A percentile compares a stretch with the other conserved stretches of the same genome.
phyloP scores from a whole-genome alignment of 1,139 yeast genomes.

The Pichia norvegensis region DNA sequence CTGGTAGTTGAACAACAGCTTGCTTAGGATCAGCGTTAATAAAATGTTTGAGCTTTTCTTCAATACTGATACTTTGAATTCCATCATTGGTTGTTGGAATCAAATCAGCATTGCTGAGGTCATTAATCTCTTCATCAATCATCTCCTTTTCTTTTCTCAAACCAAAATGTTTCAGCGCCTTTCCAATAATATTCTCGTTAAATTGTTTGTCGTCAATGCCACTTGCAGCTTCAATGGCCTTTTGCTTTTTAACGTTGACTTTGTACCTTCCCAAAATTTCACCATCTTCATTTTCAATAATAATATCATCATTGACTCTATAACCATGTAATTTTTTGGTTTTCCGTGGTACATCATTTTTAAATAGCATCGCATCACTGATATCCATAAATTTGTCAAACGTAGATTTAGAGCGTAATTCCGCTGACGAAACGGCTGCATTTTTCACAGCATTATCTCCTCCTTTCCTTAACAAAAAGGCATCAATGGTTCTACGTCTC shows the following conservation, averaged over 20 bases:
- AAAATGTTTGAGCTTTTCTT: constrained; percentile 21
- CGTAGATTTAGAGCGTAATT: neutral
- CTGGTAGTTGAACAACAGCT: constrained; percentile 14
- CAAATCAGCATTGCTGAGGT: constrained; percentile 17
- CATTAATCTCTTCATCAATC: constrained; percentile 19
- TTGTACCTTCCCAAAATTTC: constrained; percentile 79
- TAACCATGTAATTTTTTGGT: constrained; percentile 37
- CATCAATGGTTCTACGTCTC: neutral
- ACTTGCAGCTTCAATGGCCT: constrained; percentile 5
- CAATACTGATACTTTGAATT: constrained; percentile 14
- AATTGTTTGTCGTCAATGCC: constrained; percentile 8
- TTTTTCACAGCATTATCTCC: neutral
- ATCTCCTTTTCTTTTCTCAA: constrained; percentile 10
- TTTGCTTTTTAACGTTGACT: constrained; percentile 37
- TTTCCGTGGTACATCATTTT: constrained; percentile 11
- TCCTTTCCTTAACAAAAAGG: neutral
- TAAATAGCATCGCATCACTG: constrained; percentile 10
- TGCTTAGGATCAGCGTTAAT: constrained; percentile 21
- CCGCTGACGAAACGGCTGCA: neutral
- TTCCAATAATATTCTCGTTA: constrained; percentile 15
- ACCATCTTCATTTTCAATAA: constrained; percentile 88
- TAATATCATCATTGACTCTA: constrained; percentile 60
- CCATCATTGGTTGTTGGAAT: constrained; percentile 16
- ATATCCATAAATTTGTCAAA: constrained; percentile 11
- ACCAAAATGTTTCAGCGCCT: constrained; percentile 16